Evolutionary conservation across 2,329 filamentous ascomycete genomes (phyloP).

Genomic region (Sporothrix pallida): DNA sequence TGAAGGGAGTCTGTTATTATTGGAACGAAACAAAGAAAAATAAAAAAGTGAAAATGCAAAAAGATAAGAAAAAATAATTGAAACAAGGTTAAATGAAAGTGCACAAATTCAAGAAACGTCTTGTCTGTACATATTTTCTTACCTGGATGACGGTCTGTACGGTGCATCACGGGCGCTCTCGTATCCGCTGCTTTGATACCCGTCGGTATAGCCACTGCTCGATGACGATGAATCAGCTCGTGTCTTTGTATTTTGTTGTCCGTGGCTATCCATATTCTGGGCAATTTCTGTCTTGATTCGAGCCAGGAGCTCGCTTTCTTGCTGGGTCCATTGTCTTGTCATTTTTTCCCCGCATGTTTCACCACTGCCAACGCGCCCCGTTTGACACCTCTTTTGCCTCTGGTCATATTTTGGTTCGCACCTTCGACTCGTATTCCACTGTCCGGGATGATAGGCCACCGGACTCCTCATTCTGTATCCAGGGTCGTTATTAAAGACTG

Average conservation of each 20-base stretch:
- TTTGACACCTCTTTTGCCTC: not conserved
- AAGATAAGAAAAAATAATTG: not conserved
- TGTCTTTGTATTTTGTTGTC: not conserved
- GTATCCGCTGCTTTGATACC: conserved; percentile 43
- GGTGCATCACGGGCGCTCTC: conserved; percentile 43
- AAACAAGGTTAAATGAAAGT: not conserved
- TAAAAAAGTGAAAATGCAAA: not conserved
- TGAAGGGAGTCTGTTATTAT: conserved; percentile 35
- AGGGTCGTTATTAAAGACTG: conserved; percentile 25
- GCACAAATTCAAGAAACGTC: not conserved
- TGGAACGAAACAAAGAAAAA: not conserved
- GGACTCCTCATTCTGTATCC: conserved; percentile 31
- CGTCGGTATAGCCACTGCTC: conserved; percentile 46
- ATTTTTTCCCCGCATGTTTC: not conserved
- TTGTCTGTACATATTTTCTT: conserved; percentile 37
- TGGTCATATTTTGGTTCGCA: conserved; percentile 34
- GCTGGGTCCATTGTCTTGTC: not conserved
- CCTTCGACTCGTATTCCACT: conserved; percentile 36
- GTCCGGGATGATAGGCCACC: conserved; percentile 22
- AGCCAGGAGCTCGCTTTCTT: not conserved
- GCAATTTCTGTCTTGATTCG: not conserved
- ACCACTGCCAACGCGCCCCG: not conserved
- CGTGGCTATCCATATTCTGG: not conserved
- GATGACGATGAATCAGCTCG: conserved; percentile 34
- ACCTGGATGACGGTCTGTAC: conserved; percentile 44